Evolutionary conservation across 192 early-diverging fungal genomes (phyloP), one percentile per base, ranked within the genome.

Genomic region (Gamsiella multidivaricata): DNA sequence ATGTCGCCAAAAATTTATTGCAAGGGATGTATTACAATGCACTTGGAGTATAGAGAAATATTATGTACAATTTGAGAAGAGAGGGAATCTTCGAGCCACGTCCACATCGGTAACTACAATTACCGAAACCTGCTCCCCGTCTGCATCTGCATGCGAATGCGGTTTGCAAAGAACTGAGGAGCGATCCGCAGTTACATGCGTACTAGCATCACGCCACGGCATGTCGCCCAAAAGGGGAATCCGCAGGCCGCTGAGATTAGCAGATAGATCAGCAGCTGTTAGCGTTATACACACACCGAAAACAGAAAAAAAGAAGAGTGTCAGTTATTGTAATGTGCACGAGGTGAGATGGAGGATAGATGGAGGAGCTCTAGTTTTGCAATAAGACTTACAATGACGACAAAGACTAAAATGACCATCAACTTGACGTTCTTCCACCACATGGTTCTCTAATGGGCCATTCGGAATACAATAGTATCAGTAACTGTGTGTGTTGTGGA

Each of bases 381-480:
- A n/a, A n/a, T n/a, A n/a, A n/a, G 15, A 45, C 86, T 84, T 83
- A 85, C 83, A 32, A 89, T 59, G 14, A 80, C 59, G 18, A 83
- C 91, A n/a, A 87, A 79, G 22, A 67, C 86, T 54, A 95, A 82
- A 41, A 90, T 83, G 39, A 85, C 86, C 87, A 94, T 89, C 29
- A 95, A 76, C 82, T 91, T 92, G 58, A 91, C 89, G 84, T 95
- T 96, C 70, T 96, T 95, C 94, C 94, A 97, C 95, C 94, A 97
- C 91, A 94, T 93, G 53, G 87, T 86, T 50, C 93, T 84, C 76
- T 86, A 6, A 45, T 22, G 6, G 25, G 43, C 1, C 11, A 17
- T 51, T 33, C 14, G 29, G 10, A 46, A 22, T 22, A 41, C 10
- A 55, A 46, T 61, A n/a, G n/a, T n/a, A n/a, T n/a, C n/a, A n/a